Evolutionary conservation across 2,329 filamentous ascomycete genomes (phyloP), one percentile per base, ranked within the genome.

Genomic region (Fusarium stilboides): DNA sequence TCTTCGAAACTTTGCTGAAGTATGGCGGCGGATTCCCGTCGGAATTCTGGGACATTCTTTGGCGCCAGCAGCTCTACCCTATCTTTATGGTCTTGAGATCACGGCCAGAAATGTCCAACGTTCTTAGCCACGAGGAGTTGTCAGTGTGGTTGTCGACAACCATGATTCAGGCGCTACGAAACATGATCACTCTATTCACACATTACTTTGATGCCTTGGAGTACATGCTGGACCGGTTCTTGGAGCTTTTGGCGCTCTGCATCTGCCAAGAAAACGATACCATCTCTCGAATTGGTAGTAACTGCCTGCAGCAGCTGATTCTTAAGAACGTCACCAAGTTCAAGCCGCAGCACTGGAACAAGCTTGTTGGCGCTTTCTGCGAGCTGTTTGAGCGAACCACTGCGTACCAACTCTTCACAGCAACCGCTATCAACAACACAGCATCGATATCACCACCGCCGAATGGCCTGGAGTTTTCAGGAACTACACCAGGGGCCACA

Each of bases 231-330:
- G 94, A 98, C 79, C 88, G 96, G n/a, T 98, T 99, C 79, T 82
- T 99, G 37, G 95, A 98, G 79, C 88, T 99, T 20, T 84, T 99
- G 13, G 94, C 94, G 5, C 87, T 99, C 13, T 99, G 96, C 77
- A 99, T 99, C 68, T 98, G 95, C 78, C 96, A 99, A 79, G 96
- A 99, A 78, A 99, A 99, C 74, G 96, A 99, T 76, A 99, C 97
- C 0, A 95, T 99, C 70, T 97, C 96, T 4, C 89, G 97, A 24
- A 99, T 99, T 74, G 96, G 96, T 53, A 98, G 95, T 83, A 99
- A 99, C 77, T 99, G 97, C 77, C 82, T 99, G 54, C 96, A 99
- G 78, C 95, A 98, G 77, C 84, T 99, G 44, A 98, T 99, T 62
- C 80, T 99, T 43, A 95, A 98, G 77, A 99, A 99, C 72, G 96